A percentile compares a stretch with the other conserved stretches of the same genome.
Conservation (phyloP, 768 basidiomycete genomes). For the Trametes gibbosa region DNA sequence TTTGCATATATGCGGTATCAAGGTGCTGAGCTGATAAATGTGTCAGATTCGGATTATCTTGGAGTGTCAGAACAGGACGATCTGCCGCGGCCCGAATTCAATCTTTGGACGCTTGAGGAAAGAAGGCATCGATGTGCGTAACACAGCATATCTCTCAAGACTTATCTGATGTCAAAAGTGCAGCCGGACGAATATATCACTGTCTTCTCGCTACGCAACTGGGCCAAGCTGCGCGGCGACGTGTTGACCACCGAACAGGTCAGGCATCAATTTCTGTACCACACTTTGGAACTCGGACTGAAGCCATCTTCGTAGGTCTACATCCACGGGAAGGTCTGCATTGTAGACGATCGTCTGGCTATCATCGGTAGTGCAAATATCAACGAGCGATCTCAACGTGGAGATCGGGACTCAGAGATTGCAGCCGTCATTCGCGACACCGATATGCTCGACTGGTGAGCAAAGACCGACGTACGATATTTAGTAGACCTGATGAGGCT, state of each 20-base stretch:
- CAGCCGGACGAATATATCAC: conserved; percentile 92
- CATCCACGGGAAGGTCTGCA: conserved; percentile 65
- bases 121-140: conserved; percentile 82
- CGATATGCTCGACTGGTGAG: conserved; percentile 90
- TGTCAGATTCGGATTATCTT: conserved; percentile 86
- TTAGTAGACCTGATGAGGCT: too few relatives aligned
- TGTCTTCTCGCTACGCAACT: conserved; percentile 88
- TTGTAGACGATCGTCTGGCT: conserved; percentile 92
- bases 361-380: conserved; percentile 98
- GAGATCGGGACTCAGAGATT: conserved; percentile 95
- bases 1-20: neutral
- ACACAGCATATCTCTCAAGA: neutral
- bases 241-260: conserved; percentile 87
- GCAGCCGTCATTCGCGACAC: conserved; percentile 93
- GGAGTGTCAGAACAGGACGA: conserved; percentile 91
- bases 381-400: conserved; percentile 93
- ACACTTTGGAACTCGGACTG: neutral
- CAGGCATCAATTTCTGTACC: conserved; percentile 12
- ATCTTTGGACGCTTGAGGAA: conserved; percentile 84
- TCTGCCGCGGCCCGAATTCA: conserved; percentile 85
- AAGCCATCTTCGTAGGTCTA: conserved; percentile 54
- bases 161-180: neutral
- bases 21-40: neutral
- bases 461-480: neutral
- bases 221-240: conserved; percentile 87